phyloP scores from a whole-genome alignment of 768 basidiomycete genomes.

The Cyclocybe cylindracea region DNA sequence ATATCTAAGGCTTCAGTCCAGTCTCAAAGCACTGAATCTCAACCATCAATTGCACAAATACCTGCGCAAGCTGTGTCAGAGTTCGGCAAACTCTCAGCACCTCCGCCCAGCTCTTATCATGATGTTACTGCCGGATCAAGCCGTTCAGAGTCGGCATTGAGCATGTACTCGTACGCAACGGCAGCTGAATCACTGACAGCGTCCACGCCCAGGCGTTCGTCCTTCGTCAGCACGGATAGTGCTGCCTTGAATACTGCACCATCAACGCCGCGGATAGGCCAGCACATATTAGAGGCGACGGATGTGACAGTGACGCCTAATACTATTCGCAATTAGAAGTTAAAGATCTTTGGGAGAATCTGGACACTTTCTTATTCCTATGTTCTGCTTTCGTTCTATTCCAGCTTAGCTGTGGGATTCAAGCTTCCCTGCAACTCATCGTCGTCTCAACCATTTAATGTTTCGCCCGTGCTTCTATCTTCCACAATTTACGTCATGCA shows the following conservation, averaged over 20 bases:
- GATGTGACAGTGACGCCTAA: slow-evolving; percentile 15
- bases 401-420: too few relatives aligned
- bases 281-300: slow-evolving; percentile 17
- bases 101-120: slow-evolving; percentile 17
- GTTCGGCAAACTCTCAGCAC: slow-evolving; percentile 12
- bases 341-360: too few relatives aligned
- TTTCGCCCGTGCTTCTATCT: too few relatives aligned
- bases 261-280: slow-evolving; percentile 14
- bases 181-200: slow-evolving; percentile 29
- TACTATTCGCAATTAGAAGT: too few relatives aligned
- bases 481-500: too few relatives aligned
- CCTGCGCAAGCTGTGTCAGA: slow-evolving; percentile 6
- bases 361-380: too few relatives aligned
- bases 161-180: slow-evolving; percentile 34
- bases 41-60: neutral
- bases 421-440: too few relatives aligned
- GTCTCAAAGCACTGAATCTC: neutral
- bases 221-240: neutral
- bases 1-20: neutral
- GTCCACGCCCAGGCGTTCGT: slow-evolving; percentile 2
- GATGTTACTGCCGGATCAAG: slow-evolving; percentile 10
- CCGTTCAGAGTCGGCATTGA: slow-evolving; percentile 22
- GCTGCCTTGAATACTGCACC: slow-evolving; percentile 9
- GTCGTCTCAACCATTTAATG: too few relatives aligned
- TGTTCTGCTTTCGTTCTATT: too few relatives aligned